Evolutionary conservation across 2,329 filamentous ascomycete genomes (phyloP).

Genomic region (Colletotrichum tanaceti): DNA sequence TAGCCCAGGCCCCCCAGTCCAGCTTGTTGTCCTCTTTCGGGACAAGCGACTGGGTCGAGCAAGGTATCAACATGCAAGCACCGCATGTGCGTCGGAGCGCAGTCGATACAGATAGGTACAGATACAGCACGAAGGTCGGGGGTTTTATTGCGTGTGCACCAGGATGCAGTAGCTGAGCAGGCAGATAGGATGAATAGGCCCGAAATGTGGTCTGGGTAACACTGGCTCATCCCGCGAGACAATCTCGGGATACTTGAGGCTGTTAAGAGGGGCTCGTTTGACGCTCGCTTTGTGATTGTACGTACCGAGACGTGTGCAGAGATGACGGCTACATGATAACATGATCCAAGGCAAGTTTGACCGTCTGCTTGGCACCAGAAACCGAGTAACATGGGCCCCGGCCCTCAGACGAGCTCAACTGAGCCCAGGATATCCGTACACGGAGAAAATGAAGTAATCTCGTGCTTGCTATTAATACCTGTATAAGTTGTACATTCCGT

Average conservation of each 20-base stretch:
- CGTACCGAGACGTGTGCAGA: not conserved
- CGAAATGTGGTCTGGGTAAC: conserved; percentile 2
- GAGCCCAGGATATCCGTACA: not conserved
- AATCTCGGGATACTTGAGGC: conserved; percentile 3
- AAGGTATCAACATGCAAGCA: conserved; percentile 26
- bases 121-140: conserved; percentile 8
- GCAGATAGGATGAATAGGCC: conserved; percentile 9
- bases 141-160: not conserved
- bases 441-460: not conserved
- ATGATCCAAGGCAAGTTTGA: conserved; percentile 14
- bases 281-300: not conserved
- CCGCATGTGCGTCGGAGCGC: conserved; percentile 14
- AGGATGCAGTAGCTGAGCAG: not conserved
- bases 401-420: not conserved
- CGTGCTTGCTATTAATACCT: not conserved
- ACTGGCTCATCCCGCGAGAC: conserved; percentile 18
- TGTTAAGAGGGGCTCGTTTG: not conserved
- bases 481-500: not conserved
- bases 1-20: conserved; percentile 5
- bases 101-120: not conserved
- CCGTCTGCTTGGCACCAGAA: conserved; percentile 21
- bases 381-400: conserved; percentile 10
- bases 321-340: conserved; percentile 17
- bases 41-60: conserved; percentile 15
- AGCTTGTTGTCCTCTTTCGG: conserved; percentile 24